Evolutionary conservation across 768 basidiomycete genomes (phyloP).

Genomic region (Daedalea quercina): DNA sequence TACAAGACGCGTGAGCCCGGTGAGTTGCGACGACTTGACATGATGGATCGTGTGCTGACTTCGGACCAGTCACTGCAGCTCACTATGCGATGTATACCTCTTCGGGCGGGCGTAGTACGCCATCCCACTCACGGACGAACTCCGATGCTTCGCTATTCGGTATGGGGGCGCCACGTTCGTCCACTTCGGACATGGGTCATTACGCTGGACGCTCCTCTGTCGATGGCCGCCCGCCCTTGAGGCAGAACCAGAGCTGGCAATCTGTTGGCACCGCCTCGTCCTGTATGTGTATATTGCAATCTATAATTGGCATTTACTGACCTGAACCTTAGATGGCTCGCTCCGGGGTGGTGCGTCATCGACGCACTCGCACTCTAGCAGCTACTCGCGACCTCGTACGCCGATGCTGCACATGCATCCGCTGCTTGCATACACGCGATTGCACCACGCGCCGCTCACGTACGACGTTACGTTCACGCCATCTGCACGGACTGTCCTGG

Average conservation of each 20-base stretch:
- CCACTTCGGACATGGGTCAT: slow-evolving; percentile 33
- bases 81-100: slow-evolving; percentile 18
- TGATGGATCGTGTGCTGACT: background rate
- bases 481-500: slow-evolving; percentile 49
- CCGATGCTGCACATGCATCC: slow-evolving; percentile 54
- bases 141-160: slow-evolving; percentile 43
- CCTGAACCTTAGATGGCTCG: slow-evolving; percentile 15
- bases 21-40: slow-evolving; percentile 19
- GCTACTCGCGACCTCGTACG: slow-evolving; percentile 21
- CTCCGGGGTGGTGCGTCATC: slow-evolving; percentile 14
- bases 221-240: slow-evolving; percentile 40
- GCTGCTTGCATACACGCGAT: slow-evolving; percentile 47
- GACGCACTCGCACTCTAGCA: slow-evolving; percentile 11
- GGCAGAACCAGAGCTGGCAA: slow-evolving; percentile 42
- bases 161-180: slow-evolving; percentile 24
- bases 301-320: background rate
- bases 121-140: slow-evolving; percentile 43
- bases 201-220: slow-evolving; percentile 19
- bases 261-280: slow-evolving; percentile 32
- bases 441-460: slow-evolving; percentile 54
- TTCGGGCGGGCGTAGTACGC: slow-evolving; percentile 20
- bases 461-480: slow-evolving; percentile 55
- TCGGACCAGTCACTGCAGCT: slow-evolving; percentile 4
- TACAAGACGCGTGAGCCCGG: slow-evolving; percentile 38
- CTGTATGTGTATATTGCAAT: slow-evolving; percentile 27